A percentile compares a stretch with the other conserved stretches of the same genome.
Evolutionary conservation across 768 basidiomycete species (phyloP).

Genomic region (Pleurotus tuber-regium): DNA sequence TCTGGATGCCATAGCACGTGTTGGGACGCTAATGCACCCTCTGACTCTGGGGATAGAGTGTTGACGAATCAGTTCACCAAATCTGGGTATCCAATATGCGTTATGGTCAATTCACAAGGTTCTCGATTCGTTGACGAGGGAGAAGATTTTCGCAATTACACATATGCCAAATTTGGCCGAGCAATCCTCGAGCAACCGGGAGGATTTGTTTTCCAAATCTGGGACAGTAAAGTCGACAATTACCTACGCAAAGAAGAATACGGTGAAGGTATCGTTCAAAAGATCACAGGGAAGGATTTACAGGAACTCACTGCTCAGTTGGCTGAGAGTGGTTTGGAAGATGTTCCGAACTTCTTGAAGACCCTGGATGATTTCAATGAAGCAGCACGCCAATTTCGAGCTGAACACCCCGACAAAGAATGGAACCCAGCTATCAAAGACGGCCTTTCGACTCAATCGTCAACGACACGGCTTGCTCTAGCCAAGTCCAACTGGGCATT

Average conservation of each 20-base stretch:
- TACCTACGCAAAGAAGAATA: constrained; percentile 65
- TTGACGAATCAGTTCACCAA: constrained; percentile 73
- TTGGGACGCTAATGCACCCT: constrained; percentile 64
- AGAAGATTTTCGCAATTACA: constrained; percentile 70
- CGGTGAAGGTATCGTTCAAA: constrained; percentile 57
- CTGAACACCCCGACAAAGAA: constrained; percentile 26
- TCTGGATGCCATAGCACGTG: constrained; percentile 68
- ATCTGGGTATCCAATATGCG: constrained; percentile 68
- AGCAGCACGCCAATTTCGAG: constrained; percentile 37
- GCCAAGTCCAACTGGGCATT: constrained; percentile 74
- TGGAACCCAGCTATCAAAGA: constrained; percentile 73
- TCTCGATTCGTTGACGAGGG: constrained; percentile 70
- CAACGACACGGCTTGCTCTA: constrained; percentile 28
- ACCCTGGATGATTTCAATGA: constrained; percentile 52
- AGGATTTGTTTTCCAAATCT: constrained; percentile 64
- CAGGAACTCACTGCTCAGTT: constrained; percentile 52
- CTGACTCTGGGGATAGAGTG: constrained; percentile 48
- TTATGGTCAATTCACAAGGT: constrained; percentile 63
- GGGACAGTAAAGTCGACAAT: constrained; percentile 44
- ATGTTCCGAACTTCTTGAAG: constrained; percentile 36
- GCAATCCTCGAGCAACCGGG: constrained; percentile 58
- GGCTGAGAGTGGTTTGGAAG: constrained; percentile 40
- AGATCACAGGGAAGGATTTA: constrained; percentile 43
- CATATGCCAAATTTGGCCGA: constrained; percentile 66
- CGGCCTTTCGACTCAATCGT: constrained; percentile 51